Evolutionary conservation across 2,329 filamentous ascomycete genomes (phyloP), one percentile per base, ranked within the genome.

Genomic region (Fusarium azukiicola): DNA sequence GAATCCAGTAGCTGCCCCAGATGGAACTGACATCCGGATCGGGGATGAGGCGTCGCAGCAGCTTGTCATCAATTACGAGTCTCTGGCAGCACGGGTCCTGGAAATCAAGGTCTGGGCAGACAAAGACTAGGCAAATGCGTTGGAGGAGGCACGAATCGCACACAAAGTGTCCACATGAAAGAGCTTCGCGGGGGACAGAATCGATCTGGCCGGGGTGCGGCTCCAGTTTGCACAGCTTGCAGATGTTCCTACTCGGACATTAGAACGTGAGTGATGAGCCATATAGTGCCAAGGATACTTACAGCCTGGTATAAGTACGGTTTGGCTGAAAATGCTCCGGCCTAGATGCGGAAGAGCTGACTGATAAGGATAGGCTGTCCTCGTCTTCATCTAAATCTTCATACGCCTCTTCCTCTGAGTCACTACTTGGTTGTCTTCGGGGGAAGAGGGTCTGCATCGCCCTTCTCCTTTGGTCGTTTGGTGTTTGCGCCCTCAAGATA

Each of bases 81-180:
- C 56, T 40, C 21, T 40, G 9, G 36, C 56, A 61, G 56, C 56
- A 61, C n/a, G 40, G 40, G 16, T 11, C 7, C 10, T 32, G 27
- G 27, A 11, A 38, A 7, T 61, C 2, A 5, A 21, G 50, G 50
- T 7, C 36, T 40, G 21, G 21, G 5, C n/a, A 61, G 38, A 40
- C 3, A 10, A 61, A 61, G 16, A 61, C 56, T 21, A 17, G 14
- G 6, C 36, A 61, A 23, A 61, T 23, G 3, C 16, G 36, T 40
- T 61, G 56, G 11, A 23, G 2, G 17, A 61, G 36, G 56, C 56
- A 61, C 16, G 56, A 40, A 12, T 61, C 56, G 16, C 56, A 61
- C 36, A 61, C 56, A 17, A 61, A 61, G 56, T 61, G 56, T 4
- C 56, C 56, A 40, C 56, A 61, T 11, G 56, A 61, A 36, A 61